Base-by-base conservation (phyloP, 2,329 filamentous ascomycete species). In the Coleophoma crateriformis region DNA sequence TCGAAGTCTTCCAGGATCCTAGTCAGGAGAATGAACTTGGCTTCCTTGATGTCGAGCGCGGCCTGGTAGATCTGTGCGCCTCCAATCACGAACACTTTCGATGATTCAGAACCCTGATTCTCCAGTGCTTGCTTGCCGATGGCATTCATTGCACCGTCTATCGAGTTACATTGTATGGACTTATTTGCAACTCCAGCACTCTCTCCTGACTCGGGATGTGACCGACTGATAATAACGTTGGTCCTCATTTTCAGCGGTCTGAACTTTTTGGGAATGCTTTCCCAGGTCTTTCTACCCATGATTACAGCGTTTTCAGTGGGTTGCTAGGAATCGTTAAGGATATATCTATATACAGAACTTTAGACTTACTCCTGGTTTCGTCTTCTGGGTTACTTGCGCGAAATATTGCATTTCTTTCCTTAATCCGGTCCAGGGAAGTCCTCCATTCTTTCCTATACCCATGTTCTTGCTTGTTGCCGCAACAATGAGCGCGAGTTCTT, bases 201-300 rank as follows among this genome's bases (percentile, higher is more conserved):
- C n/a, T 37, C 44, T 32, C 15, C 27, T 27, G 22, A 38, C 14
- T 37, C 32, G 50, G 48, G 51, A 44, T 19, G 50, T 44, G 74
- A 73, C 43, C 85, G 75, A 53, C 83, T 87, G 58, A 99, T 75
- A 56, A 97, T 81, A 38, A 96, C 81, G 67, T 96, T 97, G 46
- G 90, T 73, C 10, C 94, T 77, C 54, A 83, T 86, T 53, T 82
- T 84, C 33, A 99, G 76, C 15, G 94, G 94, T 2, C 90, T 79
- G 65, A 94, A 90, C 46, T 76, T 78, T 7, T 74, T 64, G 2
- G 94, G 92, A 52, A 99, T 92, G 56, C 84, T 90, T 47, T 95
- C 90, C 85, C 92, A 99, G 0, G 94, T 99, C 70, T 95, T 96
- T 63, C 94, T 87, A 52, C 94, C 94, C 94, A 99, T 99, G 59